These are phyloP conservation scores for Plasmodium vinckei DNA, from an alignment of 169 alveolate genomes.

Conservation along the genomic window DNA sequence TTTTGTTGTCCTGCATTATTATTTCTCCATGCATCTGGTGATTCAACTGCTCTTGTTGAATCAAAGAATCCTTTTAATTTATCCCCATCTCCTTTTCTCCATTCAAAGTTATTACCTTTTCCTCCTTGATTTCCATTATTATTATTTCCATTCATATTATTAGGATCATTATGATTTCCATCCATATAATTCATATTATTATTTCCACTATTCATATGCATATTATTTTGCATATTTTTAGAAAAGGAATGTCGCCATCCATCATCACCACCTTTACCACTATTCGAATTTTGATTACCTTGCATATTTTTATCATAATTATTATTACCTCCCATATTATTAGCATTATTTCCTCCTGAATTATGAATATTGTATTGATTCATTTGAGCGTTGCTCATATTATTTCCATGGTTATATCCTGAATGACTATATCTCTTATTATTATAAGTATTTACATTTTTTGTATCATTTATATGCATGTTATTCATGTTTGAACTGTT, in stretches of 20 bases:
- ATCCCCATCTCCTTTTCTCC: slow-evolving; percentile 72
- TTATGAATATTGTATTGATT: neutral
- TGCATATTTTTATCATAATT: neutral
- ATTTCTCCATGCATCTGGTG: slow-evolving; percentile 75
- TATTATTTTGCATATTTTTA: slow-evolving; percentile 5
- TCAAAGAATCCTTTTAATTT: slow-evolving; percentile 73
- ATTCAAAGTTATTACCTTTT: slow-evolving; percentile 15
- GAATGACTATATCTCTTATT: slow-evolving; percentile 4
- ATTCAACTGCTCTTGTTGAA: slow-evolving; percentile 57
- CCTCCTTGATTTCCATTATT: neutral
- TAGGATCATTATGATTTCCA: slow-evolving; percentile 1
- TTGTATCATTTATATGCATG: neutral
- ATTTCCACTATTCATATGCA: slow-evolving; percentile 9
- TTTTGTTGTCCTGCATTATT: slow-evolving; percentile 72
- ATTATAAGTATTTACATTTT: neutral
- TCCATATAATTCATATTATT: slow-evolving; percentile 15
- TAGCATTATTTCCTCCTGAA: neutral
- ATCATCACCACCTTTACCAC: slow-evolving; percentile 1
- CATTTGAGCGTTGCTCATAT: neutral
- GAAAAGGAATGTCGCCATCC: slow-evolving; percentile 22
- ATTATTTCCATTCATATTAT: neutral
- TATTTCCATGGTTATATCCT: slow-evolving; percentile 7
- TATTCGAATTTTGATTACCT: slow-evolving; percentile 3
- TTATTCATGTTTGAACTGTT: neutral
- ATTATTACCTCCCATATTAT: slow-evolving; percentile 7